These are phyloP conservation scores for Penicillium verhagenii DNA, from an alignment of 495 filamentous ascomycete genomes.

Conservation along the genomic window DNA sequence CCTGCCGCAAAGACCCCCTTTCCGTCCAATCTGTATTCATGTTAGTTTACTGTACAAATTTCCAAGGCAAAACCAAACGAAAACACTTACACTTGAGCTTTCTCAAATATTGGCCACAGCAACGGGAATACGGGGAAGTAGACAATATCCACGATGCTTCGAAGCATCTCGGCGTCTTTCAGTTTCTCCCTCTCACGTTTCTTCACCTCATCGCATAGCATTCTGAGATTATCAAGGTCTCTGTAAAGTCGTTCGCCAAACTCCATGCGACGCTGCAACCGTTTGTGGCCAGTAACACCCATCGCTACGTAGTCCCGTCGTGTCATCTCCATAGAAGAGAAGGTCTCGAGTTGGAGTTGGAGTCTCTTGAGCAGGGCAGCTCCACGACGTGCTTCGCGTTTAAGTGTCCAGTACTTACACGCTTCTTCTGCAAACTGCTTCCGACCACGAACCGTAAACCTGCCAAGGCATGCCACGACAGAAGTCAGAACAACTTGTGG, in stretches of 20 bases:
- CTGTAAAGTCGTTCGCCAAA: conserved; percentile 74
- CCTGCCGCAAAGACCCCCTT: conserved; percentile 69
- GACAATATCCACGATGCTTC: conserved; percentile 74
- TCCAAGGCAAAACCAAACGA: background rate
- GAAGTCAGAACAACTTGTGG: conserved; percentile 79
- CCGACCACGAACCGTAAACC: conserved; percentile 78
- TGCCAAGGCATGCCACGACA: conserved; percentile 73
- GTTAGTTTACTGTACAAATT: conserved; percentile 42
- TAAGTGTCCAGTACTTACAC: conserved; percentile 97
- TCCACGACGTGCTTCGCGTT: conserved; percentile 87
- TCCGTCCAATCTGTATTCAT: conserved; percentile 60
- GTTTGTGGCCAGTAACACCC: conserved; percentile 77
- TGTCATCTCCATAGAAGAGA: conserved; percentile 94
- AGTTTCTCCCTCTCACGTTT: conserved; percentile 73
- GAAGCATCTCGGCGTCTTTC: conserved; percentile 70
- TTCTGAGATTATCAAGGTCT: conserved; percentile 72
- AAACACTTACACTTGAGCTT: conserved; percentile 64
- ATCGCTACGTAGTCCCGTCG: conserved; percentile 88
- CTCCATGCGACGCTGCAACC: conserved; percentile 78
- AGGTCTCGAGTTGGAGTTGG: conserved; percentile 83
- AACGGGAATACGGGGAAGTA: conserved; percentile 86
- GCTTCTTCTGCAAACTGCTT: conserved; percentile 91
- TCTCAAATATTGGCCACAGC: conserved; percentile 77
- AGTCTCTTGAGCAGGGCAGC: conserved; percentile 89
- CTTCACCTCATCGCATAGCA: conserved; percentile 65